Evolutionary conservation across 129 eudicot genomes (phyloP).

Genomic region (Pulicaria dysenterica): DNA sequence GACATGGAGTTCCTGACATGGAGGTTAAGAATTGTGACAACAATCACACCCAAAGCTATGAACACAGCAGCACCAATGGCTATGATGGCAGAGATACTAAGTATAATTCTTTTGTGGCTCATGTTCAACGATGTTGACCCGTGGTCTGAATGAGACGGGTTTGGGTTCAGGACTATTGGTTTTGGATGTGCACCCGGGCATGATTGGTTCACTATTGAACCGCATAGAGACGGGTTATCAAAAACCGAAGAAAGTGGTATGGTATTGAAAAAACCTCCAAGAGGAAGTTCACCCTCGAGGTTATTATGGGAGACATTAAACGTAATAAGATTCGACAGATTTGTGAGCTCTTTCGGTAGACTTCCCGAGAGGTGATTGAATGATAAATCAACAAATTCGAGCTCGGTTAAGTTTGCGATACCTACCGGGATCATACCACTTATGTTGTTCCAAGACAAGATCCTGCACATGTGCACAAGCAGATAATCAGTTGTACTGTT

Average conservation of each 20-base stretch:
- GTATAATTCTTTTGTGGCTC: conserved; percentile 69
- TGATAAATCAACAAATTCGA: conserved; percentile 66
- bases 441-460: conserved; percentile 68
- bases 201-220: conserved; percentile 75
- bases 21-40: conserved; percentile 72
- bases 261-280: conserved; percentile 84
- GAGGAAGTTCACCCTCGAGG: conserved; percentile 92
- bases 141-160: conserved; percentile 63
- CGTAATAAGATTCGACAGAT: conserved; percentile 64
- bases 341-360: conserved; percentile 76
- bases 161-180: conserved; percentile 91
- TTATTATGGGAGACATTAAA: conserved; percentile 82
- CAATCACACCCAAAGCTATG: conserved; percentile 80
- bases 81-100: conserved; percentile 79
- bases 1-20: conserved; percentile 60
- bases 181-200: conserved; percentile 93
- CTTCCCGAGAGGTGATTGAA: conserved; percentile 67
- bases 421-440: conserved; percentile 63
- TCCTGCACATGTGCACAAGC: conserved; percentile 37
- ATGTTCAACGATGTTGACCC: conserved; percentile 48
- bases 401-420: conserved; percentile 61
- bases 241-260: conserved; percentile 73
- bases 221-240: conserved; percentile 82
- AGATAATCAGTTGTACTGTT: not conserved
- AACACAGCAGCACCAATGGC: conserved; percentile 95